These are phyloP conservation scores for Carpinus viminea DNA, from an alignment of 306 rosid genomes.

Conservation along the genomic window DNA sequence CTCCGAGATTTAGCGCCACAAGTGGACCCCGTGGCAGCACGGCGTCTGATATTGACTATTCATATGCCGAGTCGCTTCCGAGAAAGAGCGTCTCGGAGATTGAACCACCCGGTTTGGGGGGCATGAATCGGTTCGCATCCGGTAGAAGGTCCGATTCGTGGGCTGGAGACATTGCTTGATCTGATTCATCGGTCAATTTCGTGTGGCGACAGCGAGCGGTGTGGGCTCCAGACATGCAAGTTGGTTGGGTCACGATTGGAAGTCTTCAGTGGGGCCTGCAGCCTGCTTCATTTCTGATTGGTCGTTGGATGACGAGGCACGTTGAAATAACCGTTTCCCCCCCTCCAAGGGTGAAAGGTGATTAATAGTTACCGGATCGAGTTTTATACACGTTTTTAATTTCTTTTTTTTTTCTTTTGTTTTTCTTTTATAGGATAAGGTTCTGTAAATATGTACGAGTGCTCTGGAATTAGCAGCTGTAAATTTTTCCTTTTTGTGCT, in stretches of 20 bases:
- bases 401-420: conserved; percentile 2
- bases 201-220: conserved; percentile 11
- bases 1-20: conserved; percentile 17
- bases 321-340: conserved; percentile 50
- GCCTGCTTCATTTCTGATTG: conserved; percentile 5
- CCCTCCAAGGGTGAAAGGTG: conserved; percentile 30
- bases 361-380: not conserved
- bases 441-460: conserved; percentile 40
- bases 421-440: not conserved
- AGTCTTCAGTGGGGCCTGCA: conserved; percentile 32
- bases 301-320: conserved; percentile 57
- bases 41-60: conserved; percentile 25
- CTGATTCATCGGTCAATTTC: not conserved
- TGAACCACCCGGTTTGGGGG: conserved; percentile 66
- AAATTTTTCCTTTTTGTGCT: conserved; percentile 22
- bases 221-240: conserved; percentile 27
- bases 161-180: conserved; percentile 37
- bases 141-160: conserved; percentile 78
- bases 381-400: conserved; percentile 9
- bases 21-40: conserved; percentile 23
- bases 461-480: conserved; percentile 24
- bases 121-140: conserved; percentile 65
- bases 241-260: conserved; percentile 29
- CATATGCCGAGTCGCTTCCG: conserved; percentile 43
- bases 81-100: conserved; percentile 65